phyloP scores from a whole-genome alignment of 2,329 filamentous ascomycete genomes.

The Lachnellula subtilissima region DNA sequence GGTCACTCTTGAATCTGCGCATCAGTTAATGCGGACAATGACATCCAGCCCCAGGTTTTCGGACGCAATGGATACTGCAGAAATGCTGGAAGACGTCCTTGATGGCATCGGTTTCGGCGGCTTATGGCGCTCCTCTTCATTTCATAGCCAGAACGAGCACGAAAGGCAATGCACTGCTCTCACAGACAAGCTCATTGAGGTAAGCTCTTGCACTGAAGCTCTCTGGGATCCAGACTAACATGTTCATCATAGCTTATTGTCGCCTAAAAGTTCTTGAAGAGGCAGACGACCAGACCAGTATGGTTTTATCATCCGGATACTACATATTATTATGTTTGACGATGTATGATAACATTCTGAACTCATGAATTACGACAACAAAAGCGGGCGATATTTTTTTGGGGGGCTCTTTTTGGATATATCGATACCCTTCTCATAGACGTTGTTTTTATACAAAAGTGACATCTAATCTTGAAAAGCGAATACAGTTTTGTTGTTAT shows the following conservation, averaged over 20 bases:
- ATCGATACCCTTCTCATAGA: constrained; percentile 18
- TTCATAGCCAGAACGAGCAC: constrained; percentile 27
- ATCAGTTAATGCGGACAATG: constrained; percentile 54
- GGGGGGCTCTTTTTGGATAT: constrained; percentile 1
- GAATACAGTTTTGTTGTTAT: background rate
- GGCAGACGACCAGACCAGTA: background rate
- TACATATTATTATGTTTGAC: constrained; percentile 6
- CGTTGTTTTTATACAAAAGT: background rate
- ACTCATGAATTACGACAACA: constrained; percentile 1
- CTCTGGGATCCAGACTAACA: background rate
- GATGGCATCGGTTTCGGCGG: constrained; percentile 60
- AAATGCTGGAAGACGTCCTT: constrained; percentile 48
- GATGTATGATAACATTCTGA: constrained; percentile 11
- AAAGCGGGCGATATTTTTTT: constrained; percentile 2
- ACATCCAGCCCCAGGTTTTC: constrained; percentile 50
- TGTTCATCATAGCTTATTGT: constrained; percentile 14
- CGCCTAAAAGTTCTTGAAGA: constrained; percentile 4
- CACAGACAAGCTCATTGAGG: constrained; percentile 29
- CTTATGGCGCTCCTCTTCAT: constrained; percentile 46
- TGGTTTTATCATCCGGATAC: background rate
- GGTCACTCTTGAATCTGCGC: constrained; percentile 54
- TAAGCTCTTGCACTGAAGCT: constrained; percentile 2
- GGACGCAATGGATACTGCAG: constrained; percentile 42
- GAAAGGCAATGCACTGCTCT: constrained; percentile 30
- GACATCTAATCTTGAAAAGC: background rate